phyloP scores from a whole-genome alignment of 495 filamentous ascomycete genomes.

The Clohesyomyces aquaticus region DNA sequence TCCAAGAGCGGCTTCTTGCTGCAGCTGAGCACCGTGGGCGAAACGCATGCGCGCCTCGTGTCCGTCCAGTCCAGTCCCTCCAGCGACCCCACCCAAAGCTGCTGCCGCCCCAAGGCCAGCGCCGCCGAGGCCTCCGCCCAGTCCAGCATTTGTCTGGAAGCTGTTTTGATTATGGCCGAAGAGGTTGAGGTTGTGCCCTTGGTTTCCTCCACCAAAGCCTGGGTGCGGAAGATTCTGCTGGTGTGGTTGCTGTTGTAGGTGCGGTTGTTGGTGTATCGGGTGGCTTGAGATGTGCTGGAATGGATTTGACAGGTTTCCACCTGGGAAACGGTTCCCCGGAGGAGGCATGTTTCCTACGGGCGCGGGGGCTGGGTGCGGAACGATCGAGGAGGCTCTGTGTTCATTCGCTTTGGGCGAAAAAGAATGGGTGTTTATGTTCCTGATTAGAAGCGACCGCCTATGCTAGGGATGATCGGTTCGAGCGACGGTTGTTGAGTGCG shows the following conservation, averaged over 20 bases:
- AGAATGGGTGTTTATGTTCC: background rate
- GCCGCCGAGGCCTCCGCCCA: conserved; percentile 39
- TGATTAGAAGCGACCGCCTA: background rate
- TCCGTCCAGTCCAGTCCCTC: conserved; percentile 82
- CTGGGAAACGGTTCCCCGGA: conserved; percentile 59
- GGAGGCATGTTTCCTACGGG: conserved; percentile 53
- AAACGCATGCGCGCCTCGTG: conserved; percentile 88
- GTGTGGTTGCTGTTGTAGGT: conserved; percentile 65
- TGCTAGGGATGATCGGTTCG: background rate
- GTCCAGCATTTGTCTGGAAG: conserved; percentile 40
- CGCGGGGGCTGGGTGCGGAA: conserved; percentile 4
- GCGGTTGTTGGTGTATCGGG: conserved; percentile 44
- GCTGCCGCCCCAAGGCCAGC: conserved; percentile 45
- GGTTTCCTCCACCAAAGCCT: conserved; percentile 59
- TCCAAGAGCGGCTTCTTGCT: conserved; percentile 63
- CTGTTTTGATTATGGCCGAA: conserved; percentile 37
- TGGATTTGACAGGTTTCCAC: conserved; percentile 55
- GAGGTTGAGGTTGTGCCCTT: conserved; percentile 38
- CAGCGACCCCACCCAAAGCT: conserved; percentile 52
- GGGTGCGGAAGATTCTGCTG: conserved; percentile 65
- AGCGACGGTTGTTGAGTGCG: background rate
- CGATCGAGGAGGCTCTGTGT: conserved; percentile 11
- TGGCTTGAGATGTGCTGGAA: conserved; percentile 53
- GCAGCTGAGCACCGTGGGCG: conserved; percentile 70
- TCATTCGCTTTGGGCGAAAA: background rate